Percentiles rank a stretch among this genome's conserved stretches.
phyloP scores from a whole-genome alignment of 805 yeast genomes.

The Saccharomyces eubayanus region DNA sequence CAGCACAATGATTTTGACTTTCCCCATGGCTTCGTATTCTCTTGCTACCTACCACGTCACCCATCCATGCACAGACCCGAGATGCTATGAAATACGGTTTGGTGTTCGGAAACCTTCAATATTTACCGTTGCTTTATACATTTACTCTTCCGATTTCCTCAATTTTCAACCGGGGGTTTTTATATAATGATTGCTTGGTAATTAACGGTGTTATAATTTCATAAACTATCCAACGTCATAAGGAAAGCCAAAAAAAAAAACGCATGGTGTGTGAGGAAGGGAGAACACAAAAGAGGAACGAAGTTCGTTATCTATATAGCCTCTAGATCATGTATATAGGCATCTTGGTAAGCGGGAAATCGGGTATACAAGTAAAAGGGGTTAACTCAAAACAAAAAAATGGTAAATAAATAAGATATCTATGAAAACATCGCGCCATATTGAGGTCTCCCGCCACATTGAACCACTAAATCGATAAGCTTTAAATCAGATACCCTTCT shows the following conservation, averaged over 20 bases:
- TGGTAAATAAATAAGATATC: not conserved
- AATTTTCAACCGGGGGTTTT: not conserved
- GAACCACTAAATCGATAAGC: constrained; percentile 14
- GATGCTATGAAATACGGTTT: not conserved
- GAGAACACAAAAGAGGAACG: not conserved
- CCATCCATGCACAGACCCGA: not conserved
- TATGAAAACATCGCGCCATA: constrained; percentile 12
- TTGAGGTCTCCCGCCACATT: constrained; percentile 23
- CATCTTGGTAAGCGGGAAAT: not conserved
- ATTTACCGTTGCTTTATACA: not conserved
- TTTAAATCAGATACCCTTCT: constrained; percentile 10
- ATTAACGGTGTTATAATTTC: not conserved
- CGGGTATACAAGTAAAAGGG: not conserved
- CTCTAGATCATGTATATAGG: not conserved
- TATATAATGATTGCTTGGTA: not conserved
- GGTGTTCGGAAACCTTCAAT: not conserved
- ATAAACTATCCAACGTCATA: not conserved
- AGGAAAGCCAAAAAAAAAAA: not conserved
- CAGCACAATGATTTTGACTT: constrained; percentile 44
- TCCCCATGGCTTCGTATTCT: not conserved
- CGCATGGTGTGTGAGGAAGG: not conserved
- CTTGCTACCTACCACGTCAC: not conserved
- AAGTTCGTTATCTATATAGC: not conserved
- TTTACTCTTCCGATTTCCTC: not conserved
- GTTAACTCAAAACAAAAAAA: not conserved